phyloP scores from a whole-genome alignment of 768 basidiomycete species.

The Boletales sp. region DNA sequence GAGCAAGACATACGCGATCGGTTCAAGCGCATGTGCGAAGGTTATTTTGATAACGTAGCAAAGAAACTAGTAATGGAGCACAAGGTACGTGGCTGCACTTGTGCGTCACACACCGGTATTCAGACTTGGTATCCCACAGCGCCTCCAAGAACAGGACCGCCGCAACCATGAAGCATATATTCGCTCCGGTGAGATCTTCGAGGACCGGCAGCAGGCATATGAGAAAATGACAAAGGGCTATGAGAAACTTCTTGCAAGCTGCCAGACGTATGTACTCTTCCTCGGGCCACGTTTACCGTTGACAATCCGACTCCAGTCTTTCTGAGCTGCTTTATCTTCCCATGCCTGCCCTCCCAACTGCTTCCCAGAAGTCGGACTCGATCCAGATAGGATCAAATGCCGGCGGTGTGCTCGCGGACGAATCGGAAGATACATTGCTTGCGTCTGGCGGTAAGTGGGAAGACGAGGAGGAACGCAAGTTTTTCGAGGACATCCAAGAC shows the following conservation, averaged over 20 bases:
- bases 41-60: constrained; percentile 87
- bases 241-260: constrained; percentile 85
- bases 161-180: constrained; percentile 99
- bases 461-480: constrained; percentile 92
- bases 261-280: constrained; percentile 67
- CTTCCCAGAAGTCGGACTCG: constrained; percentile 76
- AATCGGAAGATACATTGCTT: constrained; percentile 51
- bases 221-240: constrained; percentile 98
- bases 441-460: constrained; percentile 87
- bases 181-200: constrained; percentile 97
- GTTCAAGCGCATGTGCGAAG: constrained; percentile 90
- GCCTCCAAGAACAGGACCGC: constrained; percentile 93
- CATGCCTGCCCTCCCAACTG: constrained; percentile 79
- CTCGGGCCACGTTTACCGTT: not conserved
- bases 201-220: constrained; percentile 97
- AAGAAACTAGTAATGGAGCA: constrained; percentile 93
- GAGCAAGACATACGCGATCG: constrained; percentile 83
- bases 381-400: constrained; percentile 64
- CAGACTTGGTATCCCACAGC: constrained; percentile 42
- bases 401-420: constrained; percentile 44
- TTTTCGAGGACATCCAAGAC: constrained; percentile 92
- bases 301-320: constrained; percentile 45
- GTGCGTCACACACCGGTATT: not conserved
- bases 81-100: constrained; percentile 49
- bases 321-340: constrained; percentile 87